Percentiles rank a stretch among this genome's conserved stretches.
phyloP scores from a whole-genome alignment of 768 basidiomycete genomes.

The Naganishia vaughanmartiniae region DNA sequence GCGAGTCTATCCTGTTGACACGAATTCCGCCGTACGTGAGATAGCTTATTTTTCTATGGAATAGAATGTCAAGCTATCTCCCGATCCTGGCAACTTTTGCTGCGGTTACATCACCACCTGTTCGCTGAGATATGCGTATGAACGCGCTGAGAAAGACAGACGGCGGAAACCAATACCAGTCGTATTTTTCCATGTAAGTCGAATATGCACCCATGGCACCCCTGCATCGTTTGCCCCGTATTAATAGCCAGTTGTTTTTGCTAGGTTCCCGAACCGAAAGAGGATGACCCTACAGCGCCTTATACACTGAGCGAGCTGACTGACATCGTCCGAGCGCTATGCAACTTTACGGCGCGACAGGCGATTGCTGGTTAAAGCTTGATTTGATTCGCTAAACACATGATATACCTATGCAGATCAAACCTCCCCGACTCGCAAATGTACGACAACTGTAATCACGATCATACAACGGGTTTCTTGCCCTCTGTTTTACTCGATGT shows the following conservation, averaged over 20 bases:
- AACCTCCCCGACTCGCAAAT: neutral
- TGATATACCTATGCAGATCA: neutral
- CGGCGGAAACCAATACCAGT: conserved; percentile 13
- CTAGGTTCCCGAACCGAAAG: conserved; percentile 5
- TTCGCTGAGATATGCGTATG: conserved; percentile 14
- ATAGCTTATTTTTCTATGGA: neutral
- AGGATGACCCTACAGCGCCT: conserved; percentile 1
- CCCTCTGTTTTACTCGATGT: conserved; percentile 13
- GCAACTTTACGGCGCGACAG: conserved; percentile 8
- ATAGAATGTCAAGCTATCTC: conserved; percentile 8
- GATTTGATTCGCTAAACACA: neutral
- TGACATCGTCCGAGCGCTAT: conserved; percentile 11
- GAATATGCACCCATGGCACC: neutral
- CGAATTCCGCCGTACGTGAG: neutral
- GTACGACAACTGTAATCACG: neutral
- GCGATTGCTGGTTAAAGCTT: neutral
- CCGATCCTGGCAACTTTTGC: conserved; percentile 15
- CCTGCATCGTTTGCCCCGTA: neutral
- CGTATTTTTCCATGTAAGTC: conserved; percentile 18
- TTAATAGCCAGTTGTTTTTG: neutral
- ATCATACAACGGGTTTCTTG: conserved; percentile 4
- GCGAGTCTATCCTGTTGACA: neutral
- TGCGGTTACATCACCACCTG: conserved; percentile 18
- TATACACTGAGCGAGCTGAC: conserved; percentile 23
- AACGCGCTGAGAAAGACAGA: neutral